Conservation (phyloP, 352 stramenopile genomes). For the Phytophthora pinifolia region DNA sequence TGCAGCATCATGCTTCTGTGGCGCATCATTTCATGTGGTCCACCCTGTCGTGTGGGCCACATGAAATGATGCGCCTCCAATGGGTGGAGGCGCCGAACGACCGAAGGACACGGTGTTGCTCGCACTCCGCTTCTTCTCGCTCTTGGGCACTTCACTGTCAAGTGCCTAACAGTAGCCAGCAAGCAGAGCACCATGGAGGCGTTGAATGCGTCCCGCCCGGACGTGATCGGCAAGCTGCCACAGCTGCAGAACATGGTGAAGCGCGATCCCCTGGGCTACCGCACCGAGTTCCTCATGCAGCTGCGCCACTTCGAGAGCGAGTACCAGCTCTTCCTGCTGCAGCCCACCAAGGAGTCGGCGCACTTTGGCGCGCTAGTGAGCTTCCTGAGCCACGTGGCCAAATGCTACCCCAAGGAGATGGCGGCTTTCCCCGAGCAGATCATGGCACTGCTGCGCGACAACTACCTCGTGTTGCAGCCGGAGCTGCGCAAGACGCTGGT, state of each 20-base stretch:
- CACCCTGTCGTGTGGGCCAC: too few relatives aligned
- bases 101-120: slow-evolving; percentile 2
- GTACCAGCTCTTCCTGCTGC: slow-evolving; percentile 94
- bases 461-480: slow-evolving; percentile 89
- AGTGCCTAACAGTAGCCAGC: not conserved
- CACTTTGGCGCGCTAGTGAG: slow-evolving; percentile 96
- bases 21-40: too few relatives aligned
- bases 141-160: not conserved
- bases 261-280: slow-evolving; percentile 95
- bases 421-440: slow-evolving; percentile 88
- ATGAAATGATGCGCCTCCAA: slow-evolving; percentile 5
- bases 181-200: slow-evolving; percentile 38
- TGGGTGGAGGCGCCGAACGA: slow-evolving; percentile 26
- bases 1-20: too few relatives aligned
- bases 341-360: slow-evolving; percentile 89
- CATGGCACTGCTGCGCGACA: slow-evolving; percentile 91
- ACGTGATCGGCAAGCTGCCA: slow-evolving; percentile 91
- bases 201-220: slow-evolving; percentile 77
- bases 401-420: slow-evolving; percentile 89
- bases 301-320: slow-evolving; percentile 95
- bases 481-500: slow-evolving; percentile 95
- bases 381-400: slow-evolving; percentile 94
- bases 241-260: slow-evolving; percentile 99
- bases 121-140: slow-evolving; percentile 5
- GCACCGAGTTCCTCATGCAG: slow-evolving; percentile 98